Evolutionary conservation across 2,329 filamentous ascomycete genomes (phyloP).

Genomic region (Penicillium verrucosum): DNA sequence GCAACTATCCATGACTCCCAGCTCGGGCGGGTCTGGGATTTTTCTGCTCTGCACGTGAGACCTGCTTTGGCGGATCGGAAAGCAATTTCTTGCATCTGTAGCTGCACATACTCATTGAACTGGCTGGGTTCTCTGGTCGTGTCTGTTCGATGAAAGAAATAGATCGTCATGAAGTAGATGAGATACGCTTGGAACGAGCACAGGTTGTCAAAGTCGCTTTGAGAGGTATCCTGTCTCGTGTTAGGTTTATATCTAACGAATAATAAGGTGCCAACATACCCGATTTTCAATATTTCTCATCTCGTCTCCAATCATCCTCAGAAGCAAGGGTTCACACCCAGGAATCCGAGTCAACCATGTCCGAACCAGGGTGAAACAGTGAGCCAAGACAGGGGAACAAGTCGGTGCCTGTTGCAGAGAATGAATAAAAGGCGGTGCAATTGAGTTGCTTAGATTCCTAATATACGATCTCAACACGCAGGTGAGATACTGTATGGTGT

Average conservation of each 20-base stretch:
- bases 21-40: conserved; percentile 37
- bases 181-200: conserved; percentile 54
- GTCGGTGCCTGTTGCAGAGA: conserved; percentile 12
- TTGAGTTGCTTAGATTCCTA: conserved; percentile 11
- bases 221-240: conserved; percentile 9
- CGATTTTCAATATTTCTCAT: conserved; percentile 23
- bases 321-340: conserved; percentile 28
- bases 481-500: conserved; percentile 25
- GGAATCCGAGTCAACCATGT: conserved; percentile 26
- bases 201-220: conserved; percentile 34
- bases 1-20: conserved; percentile 57
- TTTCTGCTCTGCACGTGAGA: conserved; percentile 46
- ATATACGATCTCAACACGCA: conserved; percentile 28
- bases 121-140: conserved; percentile 27
- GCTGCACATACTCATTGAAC: conserved; percentile 41
- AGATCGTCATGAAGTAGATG: conserved; percentile 51
- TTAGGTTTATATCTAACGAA: background rate
- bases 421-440: conserved; percentile 28
- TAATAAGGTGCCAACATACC: conserved; percentile 4
- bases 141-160: conserved; percentile 39
- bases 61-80: conserved; percentile 41
- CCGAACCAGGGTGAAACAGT: conserved; percentile 29
- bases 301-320: conserved; percentile 21
- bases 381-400: conserved; percentile 20
- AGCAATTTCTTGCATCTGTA: conserved; percentile 53